Evolutionary conservation across 1,139 yeast genomes (phyloP).

Genomic region (Meyerozyma athensensis): DNA sequence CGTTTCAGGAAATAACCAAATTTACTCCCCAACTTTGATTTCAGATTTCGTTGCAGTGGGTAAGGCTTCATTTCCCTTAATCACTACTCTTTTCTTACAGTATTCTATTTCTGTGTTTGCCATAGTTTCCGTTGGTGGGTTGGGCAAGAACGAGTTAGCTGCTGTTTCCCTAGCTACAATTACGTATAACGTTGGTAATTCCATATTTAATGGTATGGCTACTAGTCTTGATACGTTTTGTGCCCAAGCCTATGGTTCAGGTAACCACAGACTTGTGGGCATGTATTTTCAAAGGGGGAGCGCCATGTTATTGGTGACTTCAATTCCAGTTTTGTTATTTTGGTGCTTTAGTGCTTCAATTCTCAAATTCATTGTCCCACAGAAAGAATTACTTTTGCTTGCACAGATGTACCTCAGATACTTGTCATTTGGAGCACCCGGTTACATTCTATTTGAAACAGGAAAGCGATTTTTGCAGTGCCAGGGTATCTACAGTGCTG

Average conservation of each 20-base stretch:
- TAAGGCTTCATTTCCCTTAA: conserved; percentile 29
- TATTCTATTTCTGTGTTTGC: conserved; percentile 30
- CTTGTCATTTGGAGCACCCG: conserved; percentile 32
- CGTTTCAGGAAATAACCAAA: not conserved
- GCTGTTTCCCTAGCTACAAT: conserved; percentile 34
- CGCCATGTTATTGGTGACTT: conserved; percentile 12
- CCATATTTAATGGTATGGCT: conserved; percentile 39
- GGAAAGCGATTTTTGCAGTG: conserved; percentile 41
- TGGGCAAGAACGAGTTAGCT: conserved; percentile 32
- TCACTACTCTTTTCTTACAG: conserved; percentile 32
- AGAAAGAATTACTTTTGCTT: conserved; percentile 26
- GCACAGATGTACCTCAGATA: conserved; percentile 29
- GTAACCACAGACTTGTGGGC: conserved; percentile 28
- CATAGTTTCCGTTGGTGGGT: conserved; percentile 28
- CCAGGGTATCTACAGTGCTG: conserved; percentile 36
- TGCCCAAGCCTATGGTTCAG: conserved; percentile 38
- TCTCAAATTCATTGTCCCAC: conserved; percentile 25
- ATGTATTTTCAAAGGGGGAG: conserved; percentile 32
- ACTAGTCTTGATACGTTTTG: conserved; percentile 40
- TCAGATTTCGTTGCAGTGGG: not conserved
- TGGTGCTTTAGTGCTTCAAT: conserved; percentile 15
- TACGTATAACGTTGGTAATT: conserved; percentile 32
- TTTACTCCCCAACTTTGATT: not conserved
- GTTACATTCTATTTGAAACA: conserved; percentile 34
- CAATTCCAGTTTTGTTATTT: conserved; percentile 24